Evolutionary conservation across 306 rosid genomes (phyloP).

Genomic region (Canavalia gladiata): DNA sequence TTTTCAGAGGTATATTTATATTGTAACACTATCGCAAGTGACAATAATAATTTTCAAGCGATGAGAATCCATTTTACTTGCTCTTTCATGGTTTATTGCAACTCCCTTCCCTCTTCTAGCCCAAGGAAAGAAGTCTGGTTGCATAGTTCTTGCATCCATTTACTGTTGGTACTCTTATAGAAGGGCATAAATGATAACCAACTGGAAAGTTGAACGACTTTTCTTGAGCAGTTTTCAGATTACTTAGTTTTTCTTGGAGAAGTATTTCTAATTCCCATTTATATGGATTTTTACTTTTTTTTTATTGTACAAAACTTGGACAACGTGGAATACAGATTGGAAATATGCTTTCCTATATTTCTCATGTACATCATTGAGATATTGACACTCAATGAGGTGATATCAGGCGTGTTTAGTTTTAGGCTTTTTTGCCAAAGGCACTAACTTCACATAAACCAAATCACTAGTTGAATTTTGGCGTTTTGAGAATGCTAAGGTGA

Average conservation of each 20-base stretch:
- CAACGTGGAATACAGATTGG: too few relatives aligned
- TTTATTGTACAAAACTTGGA: too few relatives aligned
- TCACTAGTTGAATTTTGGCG: too few relatives aligned
- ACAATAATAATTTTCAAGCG: constrained; percentile 3
- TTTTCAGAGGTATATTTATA: constrained; percentile 11
- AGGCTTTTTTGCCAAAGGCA: too few relatives aligned
- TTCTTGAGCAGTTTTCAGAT: background rate
- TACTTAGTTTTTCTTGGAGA: background rate
- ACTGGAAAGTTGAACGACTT: background rate
- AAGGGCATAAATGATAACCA: background rate
- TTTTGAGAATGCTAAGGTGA: too few relatives aligned
- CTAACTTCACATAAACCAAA: too few relatives aligned
- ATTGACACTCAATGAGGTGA: too few relatives aligned
- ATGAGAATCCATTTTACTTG: background rate
- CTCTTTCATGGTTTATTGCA: too few relatives aligned
- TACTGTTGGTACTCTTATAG: background rate
- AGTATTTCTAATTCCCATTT: background rate
- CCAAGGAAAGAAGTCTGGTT: background rate
- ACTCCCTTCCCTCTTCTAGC: background rate
- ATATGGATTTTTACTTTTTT: too few relatives aligned
- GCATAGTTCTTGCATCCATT: background rate
- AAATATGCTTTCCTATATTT: too few relatives aligned
- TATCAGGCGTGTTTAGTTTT: too few relatives aligned
- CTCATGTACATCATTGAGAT: too few relatives aligned
- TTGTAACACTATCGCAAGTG: constrained; percentile 26